Percentiles rank a stretch among this genome's conserved stretches.
These are phyloP conservation scores for Neurospora sp. DNA, from an alignment of 495 filamentous ascomycete genomes.

Conservation along the genomic window DNA sequence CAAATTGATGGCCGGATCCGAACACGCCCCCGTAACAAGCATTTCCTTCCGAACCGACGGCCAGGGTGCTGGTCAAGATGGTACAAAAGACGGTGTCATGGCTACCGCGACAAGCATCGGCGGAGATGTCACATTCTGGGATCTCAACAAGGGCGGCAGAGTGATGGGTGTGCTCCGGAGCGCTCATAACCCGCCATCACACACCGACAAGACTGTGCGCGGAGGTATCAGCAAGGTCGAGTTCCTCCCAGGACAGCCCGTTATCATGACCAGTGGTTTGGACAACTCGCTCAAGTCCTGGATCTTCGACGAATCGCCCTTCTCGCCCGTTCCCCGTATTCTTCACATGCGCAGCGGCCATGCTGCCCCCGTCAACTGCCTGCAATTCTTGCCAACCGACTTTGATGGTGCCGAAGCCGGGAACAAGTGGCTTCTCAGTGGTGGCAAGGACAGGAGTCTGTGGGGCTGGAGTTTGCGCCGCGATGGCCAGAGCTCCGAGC, in stretches of 20 bases:
- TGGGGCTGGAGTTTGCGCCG: constrained; percentile 93
- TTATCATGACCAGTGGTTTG: constrained; percentile 78
- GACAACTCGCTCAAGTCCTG: constrained; percentile 93
- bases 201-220: constrained; percentile 30
- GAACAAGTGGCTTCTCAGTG: constrained; percentile 92
- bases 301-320: constrained; percentile 86
- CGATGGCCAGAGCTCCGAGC: constrained; percentile 86
- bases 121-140: constrained; percentile 92
- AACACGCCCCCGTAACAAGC: constrained; percentile 54
- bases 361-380: constrained; percentile 66
- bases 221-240: constrained; percentile 68
- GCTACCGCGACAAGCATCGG: constrained; percentile 60
- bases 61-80: constrained; percentile 81
- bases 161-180: constrained; percentile 72
- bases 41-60: constrained; percentile 90
- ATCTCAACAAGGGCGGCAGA: constrained; percentile 77
- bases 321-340: constrained; percentile 71
- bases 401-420: constrained; percentile 80
- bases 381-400: constrained; percentile 74
- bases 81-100: constrained; percentile 72
- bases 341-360: constrained; percentile 82
- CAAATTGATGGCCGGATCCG: constrained; percentile 48
- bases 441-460: constrained; percentile 74
- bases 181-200: constrained; percentile 67
- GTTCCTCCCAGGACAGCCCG: constrained; percentile 83